Evolutionary conservation across 371 early-diverging fungal genomes (phyloP), one percentile per base, ranked within the genome.

Genomic region (Rhizomucor pusillus): DNA sequence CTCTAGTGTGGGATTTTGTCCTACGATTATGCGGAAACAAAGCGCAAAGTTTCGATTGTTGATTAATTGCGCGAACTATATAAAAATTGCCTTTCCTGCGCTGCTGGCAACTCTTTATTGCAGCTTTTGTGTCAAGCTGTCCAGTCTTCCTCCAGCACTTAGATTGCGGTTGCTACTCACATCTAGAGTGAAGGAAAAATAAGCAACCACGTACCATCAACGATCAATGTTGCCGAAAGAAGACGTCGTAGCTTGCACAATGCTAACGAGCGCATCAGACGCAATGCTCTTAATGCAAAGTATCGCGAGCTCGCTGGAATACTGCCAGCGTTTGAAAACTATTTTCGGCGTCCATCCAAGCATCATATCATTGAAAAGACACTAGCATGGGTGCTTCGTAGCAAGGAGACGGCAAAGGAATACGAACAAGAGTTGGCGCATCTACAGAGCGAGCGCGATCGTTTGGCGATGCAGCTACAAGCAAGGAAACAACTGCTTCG

Each of bases 401-500:
- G n/a, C n/a, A n/a, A n/a, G 44, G 44, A 44, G 44, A 48, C 12
- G n/a, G 48, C 24, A 29, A 24, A 29, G 34, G 10, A 48, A 20
- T 22, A 44, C 19, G 16, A 44, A 5, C 6, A 20, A 16, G 45
- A 4, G 45, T 24, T 44, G 45, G 13, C 11, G 24, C 11, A 44
- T 29, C 24, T 22, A 47, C 47, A 47, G 29, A n/a, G n/a, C n/a
- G n/a, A n/a, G n/a, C n/a, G n/a, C n/a, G n/a, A n/a, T n/a, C n/a
- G n/a, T n/a, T n/a, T n/a, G n/a, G n/a, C n/a, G n/a, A n/a, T n/a
- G n/a, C n/a, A n/a, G n/a, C n/a, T n/a, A n/a, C n/a, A n/a, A 47
- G 47, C 47, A 47, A 47, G 24, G 18, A 29, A 47, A 23, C 20
- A 47, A n/a, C n/a, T n/a, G n/a, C n/a, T n/a, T n/a, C n/a, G n/a